phyloP scores from a whole-genome alignment of 2,329 filamentous ascomycete species.

The Fusarium bactridioides region DNA sequence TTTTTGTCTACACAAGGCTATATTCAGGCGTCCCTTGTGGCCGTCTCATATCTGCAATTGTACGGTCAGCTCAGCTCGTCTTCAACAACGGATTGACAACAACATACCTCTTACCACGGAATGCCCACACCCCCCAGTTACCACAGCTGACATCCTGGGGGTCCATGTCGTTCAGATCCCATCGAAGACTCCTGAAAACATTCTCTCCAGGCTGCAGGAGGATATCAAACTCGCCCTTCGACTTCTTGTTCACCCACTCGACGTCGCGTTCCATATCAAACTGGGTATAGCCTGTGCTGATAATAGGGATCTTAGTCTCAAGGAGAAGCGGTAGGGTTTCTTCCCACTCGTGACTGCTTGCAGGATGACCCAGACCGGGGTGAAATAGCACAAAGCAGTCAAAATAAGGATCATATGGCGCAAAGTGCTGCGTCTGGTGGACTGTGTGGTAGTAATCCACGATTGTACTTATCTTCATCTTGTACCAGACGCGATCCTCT shows the following conservation, averaged over 20 bases:
- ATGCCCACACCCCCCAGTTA: constrained; percentile 97
- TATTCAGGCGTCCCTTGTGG: constrained; percentile 55
- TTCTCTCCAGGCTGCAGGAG: constrained; percentile 94
- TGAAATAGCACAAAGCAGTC: constrained; percentile 98
- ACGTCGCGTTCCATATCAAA: constrained; percentile 94
- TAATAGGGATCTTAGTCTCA: constrained; percentile 93
- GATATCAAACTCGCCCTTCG: constrained; percentile 89
- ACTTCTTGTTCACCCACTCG: constrained; percentile 86
- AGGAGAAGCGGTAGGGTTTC: constrained; percentile 88
- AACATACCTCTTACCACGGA: constrained; percentile 89
- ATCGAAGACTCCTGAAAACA: constrained; percentile 88
- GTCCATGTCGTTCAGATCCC: constrained; percentile 96
- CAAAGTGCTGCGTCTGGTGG: constrained; percentile 88
- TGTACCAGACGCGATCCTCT: constrained; percentile 86
- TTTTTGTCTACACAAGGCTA: not conserved
- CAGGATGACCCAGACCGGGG: constrained; percentile 92
- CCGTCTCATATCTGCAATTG: constrained; percentile 66
- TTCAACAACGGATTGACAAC: constrained; percentile 45
- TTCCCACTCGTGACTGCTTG: constrained; percentile 92
- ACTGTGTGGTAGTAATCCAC: constrained; percentile 99
- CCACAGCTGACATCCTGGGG: constrained; percentile 93
- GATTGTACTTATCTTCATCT: constrained; percentile 96
- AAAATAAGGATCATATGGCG: constrained; percentile 97
- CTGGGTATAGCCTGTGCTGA: constrained; percentile 95
- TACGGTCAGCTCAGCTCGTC: not conserved